Conservation (phyloP, 768 basidiomycete genomes). For the Leccinum uliginosum region DNA sequence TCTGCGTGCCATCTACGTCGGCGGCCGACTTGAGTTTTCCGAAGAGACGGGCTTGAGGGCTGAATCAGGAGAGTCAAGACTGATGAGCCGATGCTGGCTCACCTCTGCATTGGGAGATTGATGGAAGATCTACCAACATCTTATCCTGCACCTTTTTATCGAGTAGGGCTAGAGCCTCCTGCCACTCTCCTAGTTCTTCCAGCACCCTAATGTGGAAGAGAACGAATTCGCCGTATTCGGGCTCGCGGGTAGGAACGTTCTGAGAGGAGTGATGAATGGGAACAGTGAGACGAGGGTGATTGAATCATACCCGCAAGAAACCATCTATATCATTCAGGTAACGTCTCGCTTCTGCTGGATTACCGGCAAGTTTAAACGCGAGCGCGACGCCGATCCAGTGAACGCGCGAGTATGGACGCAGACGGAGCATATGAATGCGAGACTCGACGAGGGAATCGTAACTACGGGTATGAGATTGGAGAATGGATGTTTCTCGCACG, state of each 20-base stretch:
- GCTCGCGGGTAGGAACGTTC: slow-evolving; percentile 75
- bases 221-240: slow-evolving; percentile 79
- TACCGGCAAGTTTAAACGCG: slow-evolving; percentile 81
- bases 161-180: slow-evolving; percentile 57
- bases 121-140: slow-evolving; percentile 65
- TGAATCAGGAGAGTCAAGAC: slow-evolving; percentile 2
- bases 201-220: slow-evolving; percentile 73
- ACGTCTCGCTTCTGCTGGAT: slow-evolving; percentile 62
- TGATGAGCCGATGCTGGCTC: slow-evolving; percentile 3
- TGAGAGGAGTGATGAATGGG: slow-evolving; percentile 27
- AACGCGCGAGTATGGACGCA: slow-evolving; percentile 78
- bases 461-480: slow-evolving; percentile 83
- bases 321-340: slow-evolving; percentile 69
- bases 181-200: slow-evolving; percentile 64
- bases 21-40: slow-evolving; percentile 41
- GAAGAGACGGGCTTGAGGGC: slow-evolving; percentile 66
- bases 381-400: slow-evolving; percentile 91
- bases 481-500: slow-evolving; percentile 81
- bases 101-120: slow-evolving; percentile 70
- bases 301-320: slow-evolving; percentile 56
- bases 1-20: slow-evolving; percentile 11
- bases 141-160: slow-evolving; percentile 61
- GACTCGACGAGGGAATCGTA: slow-evolving; percentile 79
- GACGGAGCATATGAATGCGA: slow-evolving; percentile 70
- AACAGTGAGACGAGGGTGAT: not conserved